Evolutionary conservation across 164 flowering plant genomes (phyloP).

Genomic region (Vitis labrusca): DNA sequence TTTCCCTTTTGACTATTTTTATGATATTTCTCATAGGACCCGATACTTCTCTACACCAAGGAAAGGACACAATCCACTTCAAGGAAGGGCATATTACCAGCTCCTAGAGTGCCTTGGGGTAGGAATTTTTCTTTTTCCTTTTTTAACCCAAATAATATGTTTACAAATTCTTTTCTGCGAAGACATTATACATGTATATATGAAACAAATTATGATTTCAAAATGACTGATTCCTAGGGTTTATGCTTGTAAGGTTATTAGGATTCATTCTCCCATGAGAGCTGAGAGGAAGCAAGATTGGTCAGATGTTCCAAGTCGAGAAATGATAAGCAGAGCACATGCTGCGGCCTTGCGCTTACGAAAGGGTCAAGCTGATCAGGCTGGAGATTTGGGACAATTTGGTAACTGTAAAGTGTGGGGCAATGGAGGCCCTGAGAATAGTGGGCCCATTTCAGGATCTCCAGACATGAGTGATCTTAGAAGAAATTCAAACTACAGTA

Average conservation of each 20-base stretch:
- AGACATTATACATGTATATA: neutral
- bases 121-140: conserved; percentile 20
- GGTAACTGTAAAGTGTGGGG: conserved; percentile 96
- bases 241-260: conserved; percentile 60
- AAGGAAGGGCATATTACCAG: conserved; percentile 97
- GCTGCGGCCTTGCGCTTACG: conserved; percentile 73
- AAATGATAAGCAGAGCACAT: conserved; percentile 72
- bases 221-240: neutral
- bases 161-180: neutral
- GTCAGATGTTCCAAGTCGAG: conserved; percentile 87
- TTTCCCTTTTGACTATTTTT: neutral
- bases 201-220: neutral
- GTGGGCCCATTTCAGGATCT: conserved; percentile 81
- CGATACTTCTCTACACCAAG: conserved; percentile 90
- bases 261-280: conserved; percentile 98
- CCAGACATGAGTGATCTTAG: conserved; percentile 80
- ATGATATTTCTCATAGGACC: conserved; percentile 54
- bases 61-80: conserved; percentile 96
- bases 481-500: conserved; percentile 77
- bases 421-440: conserved; percentile 35
- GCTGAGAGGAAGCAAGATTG: conserved; percentile 74
- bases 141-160: neutral
- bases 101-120: conserved; percentile 98
- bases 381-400: conserved; percentile 62
- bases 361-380: conserved; percentile 48